Evolutionary conservation across 495 filamentous ascomycete genomes (phyloP), one percentile per base, ranked within the genome.

Genomic region (Chaetomium tenue): DNA sequence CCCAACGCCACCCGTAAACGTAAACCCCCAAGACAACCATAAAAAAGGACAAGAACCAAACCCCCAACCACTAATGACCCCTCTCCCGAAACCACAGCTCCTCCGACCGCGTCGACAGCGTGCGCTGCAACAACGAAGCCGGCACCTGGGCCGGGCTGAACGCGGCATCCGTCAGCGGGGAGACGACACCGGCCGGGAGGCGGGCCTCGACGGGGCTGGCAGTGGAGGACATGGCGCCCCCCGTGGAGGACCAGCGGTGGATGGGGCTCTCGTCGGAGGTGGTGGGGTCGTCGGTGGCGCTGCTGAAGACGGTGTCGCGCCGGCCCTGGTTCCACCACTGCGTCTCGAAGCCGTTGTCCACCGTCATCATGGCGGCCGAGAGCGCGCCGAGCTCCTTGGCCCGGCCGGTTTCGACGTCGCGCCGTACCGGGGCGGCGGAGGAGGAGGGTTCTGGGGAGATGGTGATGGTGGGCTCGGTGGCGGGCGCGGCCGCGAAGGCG

Each of bases 331-430:
- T 76, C 79, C 79, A 81, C 79, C 79, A 81, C 67, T 81, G 79
- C 68, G 76, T 78, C 70, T 82, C 80, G 46, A 82, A 81, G 13
- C 80, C 80, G 60, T 81, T 81, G 65, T 83, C 82, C 9, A 84
- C 80, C 5, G 82, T 84, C 76, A 84, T 79, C 81, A 84, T 82
- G 28, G 82, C 82, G 28, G 75, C 75, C 20, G 80, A 79, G 18
- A 84, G 69, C 0, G 79, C 77, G 59, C 77, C 81, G 30, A 83
- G 72, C 23, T 84, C 79, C 26, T 73, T 67, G 22, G 65, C 66
- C 30, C 72, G 46, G 30, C 76, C 71, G 0, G 67, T 66, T 22
- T 63, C 61, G 0, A 50, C 0, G 46, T 63, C 61, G 28, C 61
- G 61, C 6, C 11, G n/a, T 28, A 18, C 25, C 5, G 33, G 33